Evolutionary conservation across 192 early-diverging fungal species (phyloP), one percentile per base, ranked within the genome.

Genomic region (Entomortierella lignicola): DNA sequence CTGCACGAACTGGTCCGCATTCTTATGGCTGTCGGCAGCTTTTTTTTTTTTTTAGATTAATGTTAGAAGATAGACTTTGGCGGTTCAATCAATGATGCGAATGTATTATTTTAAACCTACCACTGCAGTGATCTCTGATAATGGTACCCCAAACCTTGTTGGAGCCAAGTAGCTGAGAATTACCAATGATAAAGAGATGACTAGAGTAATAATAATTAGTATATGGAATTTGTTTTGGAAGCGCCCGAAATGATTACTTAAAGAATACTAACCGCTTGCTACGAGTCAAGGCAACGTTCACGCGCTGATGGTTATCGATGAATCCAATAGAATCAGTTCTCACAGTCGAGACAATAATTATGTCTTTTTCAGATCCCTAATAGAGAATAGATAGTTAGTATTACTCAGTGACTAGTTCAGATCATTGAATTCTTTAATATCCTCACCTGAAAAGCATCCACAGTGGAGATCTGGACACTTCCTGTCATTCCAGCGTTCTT

Each of bases 201-300:
- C 89, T 89, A 75, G 34, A 37, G 10, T 37, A 37, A 37, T n/a
- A n/a, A n/a, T n/a, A n/a, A n/a, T n/a, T n/a, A n/a, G n/a, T n/a
- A n/a, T n/a, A n/a, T n/a, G n/a, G n/a, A n/a, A n/a, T 17, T 29
- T 54, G 10, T 8, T 27, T 26, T 4, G 7, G 3, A n/a, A n/a
- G n/a, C n/a, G n/a, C n/a, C n/a, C n/a, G n/a, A n/a, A n/a, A n/a
- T n/a, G n/a, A n/a, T n/a, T n/a, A n/a, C n/a, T n/a, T n/a, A n/a
- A n/a, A n/a, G 25, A 0, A 5, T 4, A 30, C 58, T 11, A 77
- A 91, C 86, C 89, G 66, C 68, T 91, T 92, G 29, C 90, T 90
- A 34, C 93, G 72, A 0, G 93, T 94, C 25, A 94, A 53, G 8
- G 93, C 87, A 12, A 94, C 93, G 66, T 94, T 94, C 39, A 94